phyloP scores from a whole-genome alignment of 2,329 filamentous ascomycete species.

The Colletotrichum siamense region DNA sequence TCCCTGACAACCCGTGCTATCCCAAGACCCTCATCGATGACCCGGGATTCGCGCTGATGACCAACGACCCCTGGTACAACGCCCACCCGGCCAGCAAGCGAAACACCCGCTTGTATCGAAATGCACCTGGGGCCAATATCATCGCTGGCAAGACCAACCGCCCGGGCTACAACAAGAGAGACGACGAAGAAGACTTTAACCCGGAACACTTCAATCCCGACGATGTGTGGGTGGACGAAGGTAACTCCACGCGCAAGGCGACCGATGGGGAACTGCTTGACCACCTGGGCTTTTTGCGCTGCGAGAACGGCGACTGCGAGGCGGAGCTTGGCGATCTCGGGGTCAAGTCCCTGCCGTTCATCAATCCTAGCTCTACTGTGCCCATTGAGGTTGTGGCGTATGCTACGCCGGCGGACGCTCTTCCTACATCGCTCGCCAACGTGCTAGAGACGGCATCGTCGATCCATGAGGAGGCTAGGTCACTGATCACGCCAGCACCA shows the following conservation, averaged over 20 bases:
- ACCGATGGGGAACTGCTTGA: neutral
- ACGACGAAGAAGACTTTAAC: neutral
- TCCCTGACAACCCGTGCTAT: slow-evolving; percentile 27
- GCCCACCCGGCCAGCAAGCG: neutral
- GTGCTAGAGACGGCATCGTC: neutral
- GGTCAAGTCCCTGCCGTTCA: neutral
- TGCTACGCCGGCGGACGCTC: neutral
- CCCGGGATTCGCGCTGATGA: slow-evolving; percentile 26
- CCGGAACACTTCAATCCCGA: neutral
- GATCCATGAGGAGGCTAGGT: neutral
- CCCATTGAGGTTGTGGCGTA: neutral
- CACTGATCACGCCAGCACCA: neutral
- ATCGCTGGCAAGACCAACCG: neutral
- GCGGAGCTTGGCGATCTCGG: neutral
- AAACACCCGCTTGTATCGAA: neutral
- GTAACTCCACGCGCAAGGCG: neutral
- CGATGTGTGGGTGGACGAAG: neutral
- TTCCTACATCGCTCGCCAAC: neutral
- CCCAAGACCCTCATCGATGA: slow-evolving; percentile 22
- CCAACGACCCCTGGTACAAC: slow-evolving; percentile 24
- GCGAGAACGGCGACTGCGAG: neutral
- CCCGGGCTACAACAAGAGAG: neutral
- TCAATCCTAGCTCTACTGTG: neutral
- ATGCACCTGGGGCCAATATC: neutral
- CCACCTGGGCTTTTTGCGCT: neutral